phyloP scores from a whole-genome alignment of 2,329 filamentous ascomycete genomes.

The Fusarium sp. region DNA sequence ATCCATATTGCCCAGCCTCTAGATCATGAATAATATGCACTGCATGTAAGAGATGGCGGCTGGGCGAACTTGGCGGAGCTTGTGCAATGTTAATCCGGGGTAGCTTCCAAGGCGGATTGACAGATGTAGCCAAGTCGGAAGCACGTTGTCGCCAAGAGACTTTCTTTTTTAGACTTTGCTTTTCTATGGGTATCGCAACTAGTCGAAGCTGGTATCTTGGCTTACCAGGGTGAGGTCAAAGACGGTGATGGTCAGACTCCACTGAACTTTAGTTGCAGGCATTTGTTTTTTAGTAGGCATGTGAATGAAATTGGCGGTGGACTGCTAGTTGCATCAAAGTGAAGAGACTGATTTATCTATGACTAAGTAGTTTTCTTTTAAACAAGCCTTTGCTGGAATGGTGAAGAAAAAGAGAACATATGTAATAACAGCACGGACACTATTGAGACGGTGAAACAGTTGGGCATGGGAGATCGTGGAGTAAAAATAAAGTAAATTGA shows the following conservation, averaged over 20 bases:
- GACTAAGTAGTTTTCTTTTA: neutral
- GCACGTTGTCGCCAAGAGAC: constrained; percentile 5
- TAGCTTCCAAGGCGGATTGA: constrained; percentile 7
- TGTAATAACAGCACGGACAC: neutral
- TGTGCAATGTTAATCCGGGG: constrained; percentile 29
- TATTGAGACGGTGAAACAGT: neutral
- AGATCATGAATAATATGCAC: constrained; percentile 12
- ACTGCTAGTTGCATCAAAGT: neutral
- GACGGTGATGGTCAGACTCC: neutral
- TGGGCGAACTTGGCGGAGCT: constrained; percentile 27
- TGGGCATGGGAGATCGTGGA: neutral
- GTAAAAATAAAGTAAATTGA: neutral
- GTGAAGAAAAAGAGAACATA: neutral
- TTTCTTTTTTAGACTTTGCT: neutral
- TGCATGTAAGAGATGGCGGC: constrained; percentile 15
- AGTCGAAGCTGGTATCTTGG: constrained; percentile 13
- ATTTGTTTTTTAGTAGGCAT: neutral
- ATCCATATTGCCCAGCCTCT: constrained; percentile 2
- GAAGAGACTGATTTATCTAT: too few relatives aligned
- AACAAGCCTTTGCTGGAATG: neutral
- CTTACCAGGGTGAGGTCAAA: constrained; percentile 1
- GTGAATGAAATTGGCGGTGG: neutral
- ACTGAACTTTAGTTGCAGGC: neutral
- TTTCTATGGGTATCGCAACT: neutral
- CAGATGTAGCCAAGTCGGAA: constrained; percentile 13